These are phyloP conservation scores for Botrytis paeoniae DNA, from an alignment of 2,329 filamentous ascomycete genomes.

Conservation along the genomic window DNA sequence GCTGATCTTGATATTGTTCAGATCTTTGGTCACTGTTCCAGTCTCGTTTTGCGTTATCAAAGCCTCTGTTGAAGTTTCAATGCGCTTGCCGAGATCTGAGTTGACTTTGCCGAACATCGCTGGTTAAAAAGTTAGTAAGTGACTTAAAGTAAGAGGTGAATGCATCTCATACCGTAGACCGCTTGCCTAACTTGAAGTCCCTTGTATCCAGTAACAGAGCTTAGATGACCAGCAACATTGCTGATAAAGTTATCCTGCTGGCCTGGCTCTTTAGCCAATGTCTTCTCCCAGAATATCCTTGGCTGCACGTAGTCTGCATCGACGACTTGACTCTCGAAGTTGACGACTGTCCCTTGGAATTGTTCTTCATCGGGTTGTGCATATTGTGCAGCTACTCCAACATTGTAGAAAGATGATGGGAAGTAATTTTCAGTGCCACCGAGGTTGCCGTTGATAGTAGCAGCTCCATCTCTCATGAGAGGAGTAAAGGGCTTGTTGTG, in stretches of 20 bases:
- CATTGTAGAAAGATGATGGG: constrained; percentile 7
- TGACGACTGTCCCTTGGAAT: not conserved
- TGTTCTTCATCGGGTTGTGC: not conserved
- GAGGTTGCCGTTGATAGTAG: constrained; percentile 42
- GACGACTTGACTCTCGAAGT: constrained; percentile 29
- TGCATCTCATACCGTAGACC: constrained; percentile 48
- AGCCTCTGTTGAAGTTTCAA: constrained; percentile 7
- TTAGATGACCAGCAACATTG: constrained; percentile 44
- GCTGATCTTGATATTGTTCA: not conserved
- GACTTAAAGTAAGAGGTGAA: not conserved
- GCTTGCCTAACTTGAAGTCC: constrained; percentile 34
- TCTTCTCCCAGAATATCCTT: constrained; percentile 37
- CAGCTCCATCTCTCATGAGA: constrained; percentile 42
- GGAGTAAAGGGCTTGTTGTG: constrained; percentile 37
- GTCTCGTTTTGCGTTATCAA: not conserved
- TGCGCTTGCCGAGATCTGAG: not conserved
- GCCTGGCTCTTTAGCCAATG: constrained; percentile 7
- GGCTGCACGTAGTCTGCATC: constrained; percentile 42
- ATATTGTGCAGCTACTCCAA: not conserved
- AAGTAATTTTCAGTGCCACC: constrained; percentile 44
- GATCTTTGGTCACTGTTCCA: not conserved
- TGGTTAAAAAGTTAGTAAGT: not conserved
- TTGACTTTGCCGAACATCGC: constrained; percentile 13
- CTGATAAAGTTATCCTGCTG: constrained; percentile 27
- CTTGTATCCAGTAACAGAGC: constrained; percentile 47